These are phyloP conservation scores for Sistotremastrum suecicum DNA, from an alignment of 768 basidiomycete species.

Conservation along the genomic window DNA sequence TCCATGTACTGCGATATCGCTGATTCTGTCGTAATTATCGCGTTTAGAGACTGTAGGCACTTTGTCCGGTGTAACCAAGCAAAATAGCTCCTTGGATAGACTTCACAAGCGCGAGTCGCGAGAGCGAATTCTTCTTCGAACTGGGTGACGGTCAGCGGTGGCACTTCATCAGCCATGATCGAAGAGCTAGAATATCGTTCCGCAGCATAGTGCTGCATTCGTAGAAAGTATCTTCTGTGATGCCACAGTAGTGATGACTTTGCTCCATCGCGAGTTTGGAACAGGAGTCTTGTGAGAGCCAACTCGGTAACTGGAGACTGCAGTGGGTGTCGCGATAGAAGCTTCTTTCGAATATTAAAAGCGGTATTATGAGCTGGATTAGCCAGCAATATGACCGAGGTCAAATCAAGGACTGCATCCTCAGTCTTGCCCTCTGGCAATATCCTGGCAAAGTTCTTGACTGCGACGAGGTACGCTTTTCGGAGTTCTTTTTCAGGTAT, in stretches of 20 bases:
- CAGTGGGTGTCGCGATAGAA: slow-evolving; percentile 17
- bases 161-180: neutral
- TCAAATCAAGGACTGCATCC: slow-evolving; percentile 18
- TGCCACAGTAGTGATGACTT: slow-evolving; percentile 62
- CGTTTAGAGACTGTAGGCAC: slow-evolving; percentile 23
- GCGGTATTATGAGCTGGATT: slow-evolving; percentile 63
- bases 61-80: slow-evolving; percentile 54
- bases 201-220: neutral
- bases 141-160: neutral
- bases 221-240: slow-evolving; percentile 54
- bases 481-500: slow-evolving; percentile 46
- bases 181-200: neutral
- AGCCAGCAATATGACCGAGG: slow-evolving; percentile 40
- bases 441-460: slow-evolving; percentile 19
- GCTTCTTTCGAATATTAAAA: slow-evolving; percentile 42
- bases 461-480: slow-evolving; percentile 33
- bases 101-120: slow-evolving; percentile 35
- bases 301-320: slow-evolving; percentile 32
- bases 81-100: slow-evolving; percentile 61
- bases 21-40: slow-evolving; percentile 6
- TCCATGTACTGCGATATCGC: slow-evolving; percentile 12
- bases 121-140: slow-evolving; percentile 35
- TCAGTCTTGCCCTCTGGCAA: slow-evolving; percentile 2
- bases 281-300: slow-evolving; percentile 28
- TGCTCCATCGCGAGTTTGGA: slow-evolving; percentile 37